Conservation (phyloP, 257 asterid genomes). For the Petrea volubilis region DNA sequence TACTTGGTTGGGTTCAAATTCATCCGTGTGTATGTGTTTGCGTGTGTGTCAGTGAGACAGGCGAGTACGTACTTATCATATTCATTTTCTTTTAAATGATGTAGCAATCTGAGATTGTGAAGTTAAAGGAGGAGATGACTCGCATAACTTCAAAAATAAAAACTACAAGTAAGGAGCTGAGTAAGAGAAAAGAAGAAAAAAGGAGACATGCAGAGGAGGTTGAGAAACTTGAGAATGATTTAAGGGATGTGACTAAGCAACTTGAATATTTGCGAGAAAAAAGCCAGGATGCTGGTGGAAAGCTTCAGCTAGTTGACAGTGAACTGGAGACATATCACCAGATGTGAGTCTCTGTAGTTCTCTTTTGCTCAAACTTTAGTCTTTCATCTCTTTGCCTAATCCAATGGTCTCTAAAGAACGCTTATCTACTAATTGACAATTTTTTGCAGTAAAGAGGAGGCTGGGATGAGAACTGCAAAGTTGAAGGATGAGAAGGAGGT, state of each 20-base stretch:
- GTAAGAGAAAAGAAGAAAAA: conserved; percentile 78
- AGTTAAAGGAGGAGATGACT: conserved; percentile 79
- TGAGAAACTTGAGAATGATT: conserved; percentile 79
- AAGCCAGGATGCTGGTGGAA: conserved; percentile 83
- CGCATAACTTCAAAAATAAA: conserved; percentile 77
- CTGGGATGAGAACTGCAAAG: conserved; percentile 95
- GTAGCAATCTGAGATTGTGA: conserved; percentile 96
- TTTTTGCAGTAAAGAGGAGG: conserved; percentile 90
- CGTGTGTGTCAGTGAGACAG: conserved; percentile 1
- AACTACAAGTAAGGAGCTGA: conserved; percentile 73
- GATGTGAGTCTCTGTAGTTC: conserved; percentile 61
- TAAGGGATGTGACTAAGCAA: conserved; percentile 71
- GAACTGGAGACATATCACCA: conserved; percentile 90
- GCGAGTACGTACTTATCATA: background rate
- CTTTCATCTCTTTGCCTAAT: conserved; percentile 14
- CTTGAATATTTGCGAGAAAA: conserved; percentile 79
- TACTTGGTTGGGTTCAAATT: conserved; percentile 12
- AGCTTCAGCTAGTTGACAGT: conserved; percentile 93
- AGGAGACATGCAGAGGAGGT: conserved; percentile 67
- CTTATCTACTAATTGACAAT: conserved; percentile 8
- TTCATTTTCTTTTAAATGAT: conserved; percentile 25
- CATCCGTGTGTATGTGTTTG: background rate
- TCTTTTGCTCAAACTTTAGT: conserved; percentile 9
- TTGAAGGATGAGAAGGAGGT: conserved; percentile 93
- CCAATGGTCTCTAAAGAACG: background rate